These are phyloP conservation scores for Aspergillus nidulans DNA, from an alignment of 495 filamentous ascomycete species.

Conservation along the genomic window DNA sequence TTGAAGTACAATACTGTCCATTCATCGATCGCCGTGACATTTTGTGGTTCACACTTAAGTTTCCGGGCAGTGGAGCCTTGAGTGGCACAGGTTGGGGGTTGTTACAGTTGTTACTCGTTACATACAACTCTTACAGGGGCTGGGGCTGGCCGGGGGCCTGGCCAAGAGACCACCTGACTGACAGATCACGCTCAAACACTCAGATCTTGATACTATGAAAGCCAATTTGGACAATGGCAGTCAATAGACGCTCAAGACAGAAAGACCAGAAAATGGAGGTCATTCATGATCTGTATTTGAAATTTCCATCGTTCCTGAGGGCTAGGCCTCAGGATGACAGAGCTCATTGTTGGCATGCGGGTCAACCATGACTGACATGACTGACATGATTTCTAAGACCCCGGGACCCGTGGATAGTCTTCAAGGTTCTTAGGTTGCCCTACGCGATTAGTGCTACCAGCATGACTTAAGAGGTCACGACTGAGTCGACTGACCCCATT, in stretches of 20 bases:
- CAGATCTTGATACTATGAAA: not conserved
- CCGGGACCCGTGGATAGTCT: not conserved
- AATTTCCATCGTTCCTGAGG: not conserved
- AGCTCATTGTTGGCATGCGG: not conserved
- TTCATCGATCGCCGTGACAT: not conserved
- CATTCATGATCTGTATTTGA: not conserved
- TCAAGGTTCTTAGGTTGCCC: not conserved
- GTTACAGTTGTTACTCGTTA: not conserved
- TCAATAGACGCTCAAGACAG: not conserved
- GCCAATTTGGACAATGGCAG: not conserved
- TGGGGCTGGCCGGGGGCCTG: slow-evolving; percentile 7
- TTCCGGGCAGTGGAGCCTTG: slow-evolving; percentile 8
- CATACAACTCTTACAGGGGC: slow-evolving; percentile 8
- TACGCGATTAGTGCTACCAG: not conserved
- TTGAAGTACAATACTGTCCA: too few relatives aligned
- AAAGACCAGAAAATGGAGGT: too few relatives aligned
- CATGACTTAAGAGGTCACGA: slow-evolving; percentile 1
- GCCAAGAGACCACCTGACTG: slow-evolving; percentile 8
- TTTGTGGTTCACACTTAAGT: not conserved
- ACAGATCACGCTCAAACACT: not conserved
- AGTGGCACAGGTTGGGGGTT: slow-evolving; percentile 3
- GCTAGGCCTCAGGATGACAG: not conserved
- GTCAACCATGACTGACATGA: not conserved
- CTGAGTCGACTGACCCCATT: slow-evolving; percentile 6
- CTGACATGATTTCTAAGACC: not conserved